Evolutionary conservation across 495 filamentous ascomycete species (phyloP).

Genomic region (Penicillium pulvis): DNA sequence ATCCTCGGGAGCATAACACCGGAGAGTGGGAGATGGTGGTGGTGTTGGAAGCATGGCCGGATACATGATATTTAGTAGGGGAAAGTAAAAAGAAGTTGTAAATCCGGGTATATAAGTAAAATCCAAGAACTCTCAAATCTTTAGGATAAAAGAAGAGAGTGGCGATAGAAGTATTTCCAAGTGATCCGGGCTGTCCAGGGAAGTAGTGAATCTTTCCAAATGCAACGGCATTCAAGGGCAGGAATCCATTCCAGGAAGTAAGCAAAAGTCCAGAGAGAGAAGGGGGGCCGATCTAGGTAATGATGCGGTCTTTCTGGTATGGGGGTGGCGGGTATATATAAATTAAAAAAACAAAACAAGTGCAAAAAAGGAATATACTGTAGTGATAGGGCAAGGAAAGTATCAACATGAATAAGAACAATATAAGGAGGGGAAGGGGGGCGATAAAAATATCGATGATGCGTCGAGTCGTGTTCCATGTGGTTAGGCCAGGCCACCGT

Average conservation of each 20-base stretch:
- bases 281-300: background rate
- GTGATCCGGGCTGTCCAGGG: conserved; percentile 3
- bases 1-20: conserved; percentile 68
- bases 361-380: conserved; percentile 1
- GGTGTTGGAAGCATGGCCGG: conserved; percentile 62
- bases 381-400: too few species aligned
- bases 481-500: conserved; percentile 18
- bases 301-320: background rate
- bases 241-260: conserved; percentile 24
- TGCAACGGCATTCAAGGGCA: conserved; percentile 16
- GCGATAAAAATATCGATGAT: conserved; percentile 29
- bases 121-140: conserved; percentile 4
- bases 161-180: background rate
- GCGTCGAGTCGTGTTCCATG: conserved; percentile 18
- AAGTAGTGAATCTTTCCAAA: background rate
- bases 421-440: conserved; percentile 1
- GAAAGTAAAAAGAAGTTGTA: background rate
- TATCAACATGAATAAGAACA: background rate
- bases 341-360: conserved; percentile 2
- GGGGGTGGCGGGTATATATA: conserved; percentile 1
- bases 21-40: conserved; percentile 55
- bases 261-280: conserved; percentile 9
- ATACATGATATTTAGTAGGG: conserved; percentile 35
- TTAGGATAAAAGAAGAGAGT: conserved; percentile 3
- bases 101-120: conserved; percentile 1